phyloP scores from a whole-genome alignment of 2,329 filamentous ascomycete genomes.

The Tolypocladium amazonense region DNA sequence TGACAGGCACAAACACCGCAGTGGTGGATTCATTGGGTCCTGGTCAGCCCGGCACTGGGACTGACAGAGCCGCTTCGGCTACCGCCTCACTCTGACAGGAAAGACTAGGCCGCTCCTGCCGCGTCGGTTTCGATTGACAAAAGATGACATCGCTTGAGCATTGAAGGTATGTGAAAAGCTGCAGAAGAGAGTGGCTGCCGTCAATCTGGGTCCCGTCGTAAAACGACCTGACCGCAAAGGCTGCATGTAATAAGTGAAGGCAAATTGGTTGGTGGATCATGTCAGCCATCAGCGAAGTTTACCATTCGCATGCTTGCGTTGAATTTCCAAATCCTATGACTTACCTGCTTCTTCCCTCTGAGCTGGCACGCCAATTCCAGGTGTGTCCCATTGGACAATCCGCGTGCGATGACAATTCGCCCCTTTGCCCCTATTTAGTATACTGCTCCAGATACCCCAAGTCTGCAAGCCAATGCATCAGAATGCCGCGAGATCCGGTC shows the following conservation, averaged over 20 bases:
- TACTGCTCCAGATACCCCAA: not conserved
- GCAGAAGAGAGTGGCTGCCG: not conserved
- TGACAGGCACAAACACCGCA: too few relatives aligned
- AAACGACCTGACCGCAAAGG: not conserved
- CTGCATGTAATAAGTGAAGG: too few relatives aligned
- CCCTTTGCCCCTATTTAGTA: not conserved
- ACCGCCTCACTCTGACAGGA: not conserved
- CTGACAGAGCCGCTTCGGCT: not conserved
- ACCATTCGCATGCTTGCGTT: not conserved
- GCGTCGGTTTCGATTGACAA: not conserved
- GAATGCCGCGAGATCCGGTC: not conserved
- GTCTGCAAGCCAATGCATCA: not conserved
- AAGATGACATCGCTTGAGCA: not conserved
- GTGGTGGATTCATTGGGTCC: not conserved
- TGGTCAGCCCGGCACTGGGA: not conserved
- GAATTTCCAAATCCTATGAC: not conserved
- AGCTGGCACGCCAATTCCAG: not conserved
- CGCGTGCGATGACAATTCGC: too few relatives aligned
- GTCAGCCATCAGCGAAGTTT: not conserved
- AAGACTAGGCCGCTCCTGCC: not conserved
- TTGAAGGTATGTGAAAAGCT: not conserved
- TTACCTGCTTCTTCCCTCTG: not conserved
- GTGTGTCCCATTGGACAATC: too few relatives aligned
- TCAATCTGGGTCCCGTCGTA: not conserved
- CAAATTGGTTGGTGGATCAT: too few relatives aligned